These are phyloP conservation scores for Gracilaria gracilis DNA, from an alignment of 23 red algal species.

Conservation along the genomic window DNA sequence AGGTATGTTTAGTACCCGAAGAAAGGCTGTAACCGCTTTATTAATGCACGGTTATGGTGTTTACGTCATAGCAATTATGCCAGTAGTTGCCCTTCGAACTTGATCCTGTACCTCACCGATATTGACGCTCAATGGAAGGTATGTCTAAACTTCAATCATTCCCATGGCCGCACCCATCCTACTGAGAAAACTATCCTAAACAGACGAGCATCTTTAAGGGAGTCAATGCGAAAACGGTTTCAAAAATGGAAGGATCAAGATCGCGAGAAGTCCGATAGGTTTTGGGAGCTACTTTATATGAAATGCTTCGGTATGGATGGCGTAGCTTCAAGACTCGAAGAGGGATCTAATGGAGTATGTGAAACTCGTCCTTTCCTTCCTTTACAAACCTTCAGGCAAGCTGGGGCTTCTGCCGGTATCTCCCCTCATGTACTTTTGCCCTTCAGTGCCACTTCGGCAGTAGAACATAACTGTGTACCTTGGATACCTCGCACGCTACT, in stretches of 20 bases:
- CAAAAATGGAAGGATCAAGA: background rate
- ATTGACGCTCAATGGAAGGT: background rate
- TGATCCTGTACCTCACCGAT: background rate
- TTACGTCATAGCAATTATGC: background rate
- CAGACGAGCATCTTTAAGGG: background rate
- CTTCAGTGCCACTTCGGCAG: too few species aligned
- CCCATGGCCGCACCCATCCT: background rate
- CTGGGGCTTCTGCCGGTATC: too few species aligned
- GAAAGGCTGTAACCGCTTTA: background rate
- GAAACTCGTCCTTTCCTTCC: too few species aligned
- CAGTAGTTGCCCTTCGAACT: background rate
- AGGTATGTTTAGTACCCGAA: background rate
- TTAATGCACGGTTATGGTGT: conserved; percentile 1
- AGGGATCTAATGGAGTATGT: too few species aligned
- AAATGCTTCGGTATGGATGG: too few species aligned
- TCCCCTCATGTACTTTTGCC: too few species aligned
- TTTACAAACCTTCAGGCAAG: too few species aligned
- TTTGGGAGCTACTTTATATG: too few species aligned
- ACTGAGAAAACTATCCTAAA: background rate
- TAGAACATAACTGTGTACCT: too few species aligned
- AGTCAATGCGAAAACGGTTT: background rate
- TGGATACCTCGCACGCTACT: too few species aligned
- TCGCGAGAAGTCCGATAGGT: background rate
- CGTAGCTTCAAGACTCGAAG: too few species aligned
- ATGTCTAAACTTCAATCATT: background rate